Evolutionary conservation across 495 filamentous ascomycete species (phyloP), one percentile per base, ranked within the genome.

Genomic region (Penicillium cosmopolitanum): DNA sequence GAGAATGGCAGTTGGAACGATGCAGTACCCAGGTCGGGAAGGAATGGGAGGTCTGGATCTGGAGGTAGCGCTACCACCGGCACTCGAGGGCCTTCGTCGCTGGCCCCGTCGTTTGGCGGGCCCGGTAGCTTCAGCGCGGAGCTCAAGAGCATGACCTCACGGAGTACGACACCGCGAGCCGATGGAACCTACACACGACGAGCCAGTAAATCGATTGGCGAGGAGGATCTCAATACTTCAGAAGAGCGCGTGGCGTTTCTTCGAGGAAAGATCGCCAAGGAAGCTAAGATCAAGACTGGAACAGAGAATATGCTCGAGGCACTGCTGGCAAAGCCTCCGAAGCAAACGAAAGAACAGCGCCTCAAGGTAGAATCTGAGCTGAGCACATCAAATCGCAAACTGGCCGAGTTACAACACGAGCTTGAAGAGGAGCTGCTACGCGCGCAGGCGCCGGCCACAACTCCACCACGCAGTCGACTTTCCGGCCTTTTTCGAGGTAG

Each of bases 281-380:
- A 98, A 72, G 88, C 90, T 75, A 98, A 98, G 80, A 98, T 98
- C 69, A 97, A 96, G 75, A 88, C 91, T 58, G 95, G 95, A 23
- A 96, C 93, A 53, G 95, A 98, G 80, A 98, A 98, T 70, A 85
- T 98, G 83, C 75, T 98, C 52, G 95, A 97, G 77, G 95, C 94
- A 16, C 72, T 98, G 58, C 89, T 96, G 66, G 79, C 86, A n/a
- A 98, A 98, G 74, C 97, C 95, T 68, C 87, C 90, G 12, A 98
- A 98, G 72, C 93, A 98, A 68, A 89, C 90, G 19, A 96, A 92
- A 66, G 93, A 97, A 50, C 96, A 97, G 72, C 85, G 92, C 54
- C 79, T 86, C 53, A 82, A 85, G 66, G 94, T 97, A 8, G 96
- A 98, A 75, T 87, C 87, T 53, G 94, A 98, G 77, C 82, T 98